phyloP scores from a whole-genome alignment of 257 asterid genomes.

The Plantago ovata region DNA sequence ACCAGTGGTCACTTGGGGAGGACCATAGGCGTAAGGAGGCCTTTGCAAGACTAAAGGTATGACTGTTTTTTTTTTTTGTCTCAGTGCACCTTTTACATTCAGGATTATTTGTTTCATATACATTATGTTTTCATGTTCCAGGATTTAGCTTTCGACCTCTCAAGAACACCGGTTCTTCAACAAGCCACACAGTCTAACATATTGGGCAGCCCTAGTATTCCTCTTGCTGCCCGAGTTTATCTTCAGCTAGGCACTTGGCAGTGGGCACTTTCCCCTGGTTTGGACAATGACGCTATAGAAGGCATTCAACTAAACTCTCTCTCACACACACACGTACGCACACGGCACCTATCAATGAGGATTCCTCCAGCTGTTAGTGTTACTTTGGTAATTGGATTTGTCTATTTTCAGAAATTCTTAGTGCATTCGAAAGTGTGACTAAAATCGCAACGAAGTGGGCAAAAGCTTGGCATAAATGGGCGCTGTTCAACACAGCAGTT shows the following conservation, averaged over 20 bases:
- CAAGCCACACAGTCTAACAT: conserved; percentile 54
- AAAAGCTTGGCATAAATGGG: conserved; percentile 99
- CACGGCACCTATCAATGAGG: conserved; percentile 17
- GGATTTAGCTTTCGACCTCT: conserved; percentile 87
- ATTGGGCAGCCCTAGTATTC: conserved; percentile 53
- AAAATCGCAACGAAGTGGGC: conserved; percentile 87
- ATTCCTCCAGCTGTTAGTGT: conserved; percentile 17
- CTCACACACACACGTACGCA: too few species aligned
- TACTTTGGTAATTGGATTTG: conserved; percentile 21
- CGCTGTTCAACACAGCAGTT: conserved; percentile 95
- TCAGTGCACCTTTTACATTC: neutral
- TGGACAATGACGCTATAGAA: conserved; percentile 91
- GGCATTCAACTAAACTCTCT: conserved; percentile 39
- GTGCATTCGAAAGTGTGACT: conserved; percentile 82
- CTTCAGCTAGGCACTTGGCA: conserved; percentile 89
- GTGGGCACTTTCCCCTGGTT: conserved; percentile 87
- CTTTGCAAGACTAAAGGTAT: conserved; percentile 80
- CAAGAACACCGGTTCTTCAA: conserved; percentile 60
- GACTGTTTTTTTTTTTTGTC: conserved; percentile 13
- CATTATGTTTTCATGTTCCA: conserved; percentile 27
- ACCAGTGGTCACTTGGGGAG: conserved; percentile 99
- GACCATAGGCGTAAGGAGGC: conserved; percentile 91
- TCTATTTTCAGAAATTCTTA: conserved; percentile 68
- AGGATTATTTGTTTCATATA: conserved; percentile 7
- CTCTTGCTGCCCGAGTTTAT: conserved; percentile 86